Evolutionary conservation across 345 rosid genomes (phyloP).

Genomic region (Gossypium bickii): DNA sequence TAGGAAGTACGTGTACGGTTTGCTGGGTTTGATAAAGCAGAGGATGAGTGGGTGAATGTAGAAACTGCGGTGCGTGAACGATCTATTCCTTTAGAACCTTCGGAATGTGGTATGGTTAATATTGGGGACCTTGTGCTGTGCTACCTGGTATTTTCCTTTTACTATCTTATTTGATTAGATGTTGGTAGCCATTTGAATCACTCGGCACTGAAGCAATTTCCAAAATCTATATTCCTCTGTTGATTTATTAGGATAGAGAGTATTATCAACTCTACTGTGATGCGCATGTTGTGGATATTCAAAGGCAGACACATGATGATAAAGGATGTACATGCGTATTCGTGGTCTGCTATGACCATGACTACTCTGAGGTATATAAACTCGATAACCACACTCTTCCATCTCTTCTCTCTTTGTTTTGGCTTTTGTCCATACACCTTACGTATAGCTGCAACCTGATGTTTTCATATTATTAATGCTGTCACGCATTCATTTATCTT

Average conservation of each 20-base stretch:
- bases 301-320: constrained; percentile 46
- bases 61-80: constrained; percentile 55
- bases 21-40: constrained; percentile 53
- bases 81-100: constrained; percentile 75
- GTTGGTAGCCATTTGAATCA: too few relatives aligned
- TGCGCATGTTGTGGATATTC: constrained; percentile 54
- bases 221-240: background rate
- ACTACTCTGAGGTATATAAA: constrained; percentile 43
- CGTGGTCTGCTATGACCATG: constrained; percentile 49
- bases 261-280: constrained; percentile 59
- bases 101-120: constrained; percentile 60
- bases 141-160: constrained; percentile 51
- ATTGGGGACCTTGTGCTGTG: constrained; percentile 71
- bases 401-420: background rate
- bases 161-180: background rate
- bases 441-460: background rate
- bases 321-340: constrained; percentile 54
- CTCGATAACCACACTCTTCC: background rate
- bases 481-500: background rate
- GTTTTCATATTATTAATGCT: background rate
- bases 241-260: constrained; percentile 47
- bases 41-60: constrained; percentile 91
- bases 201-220: too few relatives aligned
- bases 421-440: background rate
- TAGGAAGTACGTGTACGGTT: constrained; percentile 89